phyloP scores from a whole-genome alignment of 352 stramenopile species.

The Discostella stelligera region DNA sequence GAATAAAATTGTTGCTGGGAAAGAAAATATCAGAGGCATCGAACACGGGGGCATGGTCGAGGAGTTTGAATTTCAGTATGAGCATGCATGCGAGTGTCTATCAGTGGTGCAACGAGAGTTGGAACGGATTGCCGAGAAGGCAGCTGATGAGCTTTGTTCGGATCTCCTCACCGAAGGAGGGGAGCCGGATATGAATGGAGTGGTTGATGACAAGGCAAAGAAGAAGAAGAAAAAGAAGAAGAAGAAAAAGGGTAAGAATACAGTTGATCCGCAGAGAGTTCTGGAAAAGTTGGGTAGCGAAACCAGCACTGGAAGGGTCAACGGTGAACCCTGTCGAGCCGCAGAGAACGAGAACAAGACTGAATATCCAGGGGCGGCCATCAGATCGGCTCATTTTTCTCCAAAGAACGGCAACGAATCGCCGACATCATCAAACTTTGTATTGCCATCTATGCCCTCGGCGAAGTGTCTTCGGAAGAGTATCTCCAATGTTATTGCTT shows the following conservation, averaged over 20 bases:
- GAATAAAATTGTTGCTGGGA: slow-evolving; percentile 30
- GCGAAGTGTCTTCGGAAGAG: slow-evolving; percentile 18
- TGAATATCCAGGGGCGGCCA: too few species aligned
- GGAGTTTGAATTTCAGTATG: slow-evolving; percentile 23
- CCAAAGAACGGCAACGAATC: slow-evolving; percentile 12
- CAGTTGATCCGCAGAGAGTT: too few species aligned
- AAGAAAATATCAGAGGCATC: slow-evolving; percentile 15
- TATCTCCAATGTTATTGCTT: slow-evolving; percentile 36
- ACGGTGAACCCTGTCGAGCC: too few species aligned
- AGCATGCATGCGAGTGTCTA: slow-evolving; percentile 38
- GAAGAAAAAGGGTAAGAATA: too few species aligned
- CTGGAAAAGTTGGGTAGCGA: too few species aligned
- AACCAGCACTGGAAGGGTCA: too few species aligned
- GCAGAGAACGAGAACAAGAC: too few species aligned
- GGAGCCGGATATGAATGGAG: too few species aligned
- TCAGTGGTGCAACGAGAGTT: slow-evolving; percentile 42
- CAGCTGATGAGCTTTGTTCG: slow-evolving; percentile 15
- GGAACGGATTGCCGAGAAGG: slow-evolving; percentile 28
- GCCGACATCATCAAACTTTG: not conserved
- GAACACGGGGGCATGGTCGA: slow-evolving; percentile 4
- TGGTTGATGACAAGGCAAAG: too few species aligned
- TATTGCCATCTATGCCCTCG: not conserved
- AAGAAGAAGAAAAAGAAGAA: too few species aligned
- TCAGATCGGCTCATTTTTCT: too few species aligned
- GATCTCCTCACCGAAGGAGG: too few species aligned